Evolutionary conservation across 805 yeast genomes (phyloP), one percentile per base, ranked within the genome.

Genomic region (Wickerhamomyces alni): DNA sequence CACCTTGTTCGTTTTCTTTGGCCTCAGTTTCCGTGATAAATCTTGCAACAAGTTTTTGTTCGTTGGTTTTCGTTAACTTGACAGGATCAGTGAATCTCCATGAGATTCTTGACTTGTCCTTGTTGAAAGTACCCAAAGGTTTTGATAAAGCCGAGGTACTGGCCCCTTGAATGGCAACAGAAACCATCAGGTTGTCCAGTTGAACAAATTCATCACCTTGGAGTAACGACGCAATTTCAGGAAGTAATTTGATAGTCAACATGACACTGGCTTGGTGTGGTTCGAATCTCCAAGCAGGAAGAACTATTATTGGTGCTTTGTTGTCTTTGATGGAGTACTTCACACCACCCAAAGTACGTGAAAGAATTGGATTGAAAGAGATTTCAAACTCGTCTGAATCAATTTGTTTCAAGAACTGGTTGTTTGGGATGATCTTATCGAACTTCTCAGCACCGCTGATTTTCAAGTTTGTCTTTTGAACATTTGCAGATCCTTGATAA

Each of bases 251-350:
- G 45, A 87, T 63, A 16, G 82, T 78, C 41, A 91, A 69, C 64
- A 89, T 84, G 41, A 91, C 82, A 49, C 95, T 82, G 1, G 96
- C 80, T 64, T 88, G 96, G 40, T 72, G 80, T 16, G 73, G 72
- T 59, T 89, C 96, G 56, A 82, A 83, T 55, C 88, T 83, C 98
- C 98, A 93, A 33, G 82, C 76, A 31, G 96, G 96, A 30, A 78
- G 70, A 35, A 91, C 70, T 22, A 75, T 59, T 19, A 91, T 61
- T 11, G 98, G 97, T 9, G 81, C 75, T 13, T 64, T 58, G 42
- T 69, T 64, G 39, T 68, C 64, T 31, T 71, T 70, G 36, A 75
- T 55, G 57, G 82, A 69, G 57, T 89, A 91, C 58, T 86, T 86
- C 50, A 89, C 63, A 0, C 89, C 95, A 21, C 94, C 94, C 28